Evolutionary conservation across 2,329 filamentous ascomycete species (phyloP), one percentile per base, ranked within the genome.

Genomic region (Trichoderma polysporum): DNA sequence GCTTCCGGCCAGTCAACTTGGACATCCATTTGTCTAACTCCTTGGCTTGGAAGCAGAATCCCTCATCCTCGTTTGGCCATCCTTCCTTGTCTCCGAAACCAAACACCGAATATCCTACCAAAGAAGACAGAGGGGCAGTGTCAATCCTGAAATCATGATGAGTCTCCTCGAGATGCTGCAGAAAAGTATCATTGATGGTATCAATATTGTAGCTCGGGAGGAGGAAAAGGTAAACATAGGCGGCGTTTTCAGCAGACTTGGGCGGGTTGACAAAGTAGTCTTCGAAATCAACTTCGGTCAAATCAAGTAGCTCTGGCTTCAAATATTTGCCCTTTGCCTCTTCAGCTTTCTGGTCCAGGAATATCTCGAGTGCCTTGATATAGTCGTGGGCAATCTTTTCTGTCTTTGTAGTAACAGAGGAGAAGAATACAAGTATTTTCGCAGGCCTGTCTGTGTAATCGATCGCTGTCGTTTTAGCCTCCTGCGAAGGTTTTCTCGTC

Each of bases 61-160:
- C 94, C 72, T 95, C 91, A 68, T 90, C 87, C 78, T 97, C 93
- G 0, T 90, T 92, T 0, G 93, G 92, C 94, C 95, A 99, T 67
- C 91, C 93, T 76, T 97, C 92, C 69, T 86, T 88, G 76, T 98
- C 94, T 19, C 94, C 94, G 74, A 97, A 91, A 0, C 95, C 95
- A 80, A 98, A 98, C 0, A 98, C 93, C 0, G 92, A 92, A 75
- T 97, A 98, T 9, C 94, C 94, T 2, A 94, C 81, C 17, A 98
- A 79, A 1, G 84, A 81, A 0, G 90, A 89, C 54, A 99, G 79
- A 0, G 95, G 91, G 0, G 91, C 90, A 0, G 93, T 97, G 73
- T 98, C 94, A 71, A 99, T 96, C 67, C 94, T 88, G 82, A 98
- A 98, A 78, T 99, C 95, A 79, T 98, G 89, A 76, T 98, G 94